Evolutionary conservation across 768 basidiomycete species (phyloP).

Genomic region (Guyanaporus albipodus): DNA sequence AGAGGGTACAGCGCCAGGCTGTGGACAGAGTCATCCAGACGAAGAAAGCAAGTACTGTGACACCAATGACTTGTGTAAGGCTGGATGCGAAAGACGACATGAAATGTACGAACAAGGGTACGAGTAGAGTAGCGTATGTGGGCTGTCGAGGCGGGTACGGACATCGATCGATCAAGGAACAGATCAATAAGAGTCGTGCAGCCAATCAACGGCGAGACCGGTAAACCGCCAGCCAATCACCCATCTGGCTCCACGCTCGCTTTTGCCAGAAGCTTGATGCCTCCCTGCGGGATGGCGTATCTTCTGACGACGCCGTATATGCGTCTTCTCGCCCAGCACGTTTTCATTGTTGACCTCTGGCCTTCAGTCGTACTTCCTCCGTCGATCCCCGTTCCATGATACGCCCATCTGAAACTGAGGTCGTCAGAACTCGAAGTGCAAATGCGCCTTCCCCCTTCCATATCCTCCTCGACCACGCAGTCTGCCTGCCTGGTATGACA

Average conservation of each 20-base stretch:
- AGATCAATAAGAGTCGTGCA: too few species aligned
- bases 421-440: conserved; percentile 68
- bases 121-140: too few species aligned
- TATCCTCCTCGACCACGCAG: conserved; percentile 26
- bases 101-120: too few species aligned
- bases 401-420: conserved; percentile 38
- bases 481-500: conserved; percentile 38
- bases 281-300: conserved; percentile 10
- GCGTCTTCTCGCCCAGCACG: conserved; percentile 23
- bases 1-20: conserved; percentile 62
- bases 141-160: too few species aligned
- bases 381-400: conserved; percentile 27
- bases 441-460: conserved; percentile 46
- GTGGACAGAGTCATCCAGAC: conserved; percentile 41
- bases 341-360: not conserved
- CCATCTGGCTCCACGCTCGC: conserved; percentile 60
- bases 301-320: conserved; percentile 43
- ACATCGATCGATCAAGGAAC: too few species aligned
- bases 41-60: too few species aligned
- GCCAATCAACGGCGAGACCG: too few species aligned
- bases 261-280: conserved; percentile 46
- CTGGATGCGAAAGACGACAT: too few species aligned
- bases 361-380: conserved; percentile 52
- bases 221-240: too few species aligned
- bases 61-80: too few species aligned